Evolutionary conservation across 352 stramenopile genomes (phyloP), one percentile per base, ranked within the genome.

Genomic region (Phytophthora palmivora): DNA sequence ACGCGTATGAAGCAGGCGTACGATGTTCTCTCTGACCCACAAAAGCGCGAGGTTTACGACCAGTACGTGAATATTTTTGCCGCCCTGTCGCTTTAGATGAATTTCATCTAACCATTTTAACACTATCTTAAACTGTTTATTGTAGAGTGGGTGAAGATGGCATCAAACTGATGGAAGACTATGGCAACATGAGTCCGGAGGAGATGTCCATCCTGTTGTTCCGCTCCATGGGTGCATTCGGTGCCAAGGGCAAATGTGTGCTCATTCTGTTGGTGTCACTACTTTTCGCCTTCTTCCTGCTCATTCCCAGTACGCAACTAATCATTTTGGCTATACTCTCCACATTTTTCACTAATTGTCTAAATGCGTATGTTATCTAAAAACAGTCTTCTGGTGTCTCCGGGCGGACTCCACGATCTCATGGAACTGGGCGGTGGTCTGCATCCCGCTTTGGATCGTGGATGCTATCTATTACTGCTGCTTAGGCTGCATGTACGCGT

Each of bases 1-100:
- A 96, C 88, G 32, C 74, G 79, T 33, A 92, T 98, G 67, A 97
- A 97, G 58, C 55, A 94, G 56, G 96, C 96, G 16, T 98, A 98
- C 69, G 94, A 98, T 65, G 82, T 97, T 28, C 78, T 98, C 24
- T 87, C 74, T 5, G 92, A 98, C 73, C 81, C 88, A 21, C 78
- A 94, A 55, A 92, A 94, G 68, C 79, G 85, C 8, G 79, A 92
- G 39, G 64, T 95, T 49, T 94, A 94, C 59, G 86, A 93, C 66
- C 79, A 88, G 76, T 90, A 69, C 38, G 78, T 60, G 21, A 15
- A 7, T 53, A 6, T 54, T 19, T 6, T 36, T 15, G 1, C 14
- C 15, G 5, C 30, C 30, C 15, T 49, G n/a, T 43, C 41, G 28
- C 51, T 39, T 58, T 50, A 54, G 37, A 26, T 32, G 11, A 49